Conservation (phyloP, 1,139 yeast genomes). For the Suhomyces bribrorum region DNA sequence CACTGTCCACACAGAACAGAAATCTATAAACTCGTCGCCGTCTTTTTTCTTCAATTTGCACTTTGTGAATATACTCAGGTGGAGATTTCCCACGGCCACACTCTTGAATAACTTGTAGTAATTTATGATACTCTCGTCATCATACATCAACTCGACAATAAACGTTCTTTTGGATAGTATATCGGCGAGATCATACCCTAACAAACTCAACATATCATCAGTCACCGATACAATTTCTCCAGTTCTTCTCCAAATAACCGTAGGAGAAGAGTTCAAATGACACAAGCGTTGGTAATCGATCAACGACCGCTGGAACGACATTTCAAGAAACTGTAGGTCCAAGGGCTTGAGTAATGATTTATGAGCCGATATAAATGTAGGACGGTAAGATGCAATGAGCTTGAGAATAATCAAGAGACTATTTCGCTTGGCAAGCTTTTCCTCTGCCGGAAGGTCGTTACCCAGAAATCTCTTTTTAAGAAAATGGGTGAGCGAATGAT, state of each 20-base stretch:
- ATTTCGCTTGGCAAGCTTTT: conserved; percentile 39
- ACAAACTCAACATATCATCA: conserved; percentile 62
- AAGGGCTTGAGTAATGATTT: conserved; percentile 62
- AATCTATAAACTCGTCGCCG: conserved; percentile 41
- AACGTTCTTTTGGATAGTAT: conserved; percentile 54
- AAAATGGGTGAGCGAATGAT: conserved; percentile 60
- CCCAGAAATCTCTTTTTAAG: conserved; percentile 56
- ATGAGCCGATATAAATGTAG: conserved; percentile 73
- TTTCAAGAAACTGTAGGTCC: conserved; percentile 65
- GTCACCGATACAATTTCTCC: conserved; percentile 76
- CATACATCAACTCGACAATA: conserved; percentile 52
- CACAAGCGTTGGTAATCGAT: conserved; percentile 65
- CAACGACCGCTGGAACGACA: conserved; percentile 67
- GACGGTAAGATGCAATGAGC: conserved; percentile 69
- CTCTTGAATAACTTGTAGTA: conserved; percentile 49
- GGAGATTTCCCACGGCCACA: conserved; percentile 52
- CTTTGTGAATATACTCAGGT: conserved; percentile 52
- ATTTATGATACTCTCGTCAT: conserved; percentile 47
- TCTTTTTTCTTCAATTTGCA: conserved; percentile 43
- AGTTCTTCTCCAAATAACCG: conserved; percentile 76
- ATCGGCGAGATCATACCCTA: conserved; percentile 55
- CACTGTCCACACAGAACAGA: conserved; percentile 64
- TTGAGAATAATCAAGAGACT: conserved; percentile 58
- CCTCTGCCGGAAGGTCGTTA: conserved; percentile 30
- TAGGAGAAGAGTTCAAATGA: conserved; percentile 62